phyloP scores from a whole-genome alignment of 1,139 yeast genomes.

The Diutina pseudorugosa region DNA sequence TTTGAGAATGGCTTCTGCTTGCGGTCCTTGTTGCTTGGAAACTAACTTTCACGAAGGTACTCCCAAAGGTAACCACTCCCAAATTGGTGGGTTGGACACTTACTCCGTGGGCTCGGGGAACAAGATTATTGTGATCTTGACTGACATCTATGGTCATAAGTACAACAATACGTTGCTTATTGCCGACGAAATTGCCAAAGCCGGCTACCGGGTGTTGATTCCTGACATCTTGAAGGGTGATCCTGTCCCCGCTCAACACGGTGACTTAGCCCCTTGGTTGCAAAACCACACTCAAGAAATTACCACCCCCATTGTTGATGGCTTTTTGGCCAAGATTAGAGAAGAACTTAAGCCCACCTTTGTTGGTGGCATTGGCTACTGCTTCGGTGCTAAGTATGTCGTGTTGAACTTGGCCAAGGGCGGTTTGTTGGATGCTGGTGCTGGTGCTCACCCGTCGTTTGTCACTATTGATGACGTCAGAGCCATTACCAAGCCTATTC shows the following conservation, averaged over 20 bases:
- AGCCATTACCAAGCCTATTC: conserved; percentile 40
- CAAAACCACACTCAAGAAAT: conserved; percentile 36
- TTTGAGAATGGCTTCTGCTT: conserved; percentile 42
- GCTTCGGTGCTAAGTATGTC: conserved; percentile 71
- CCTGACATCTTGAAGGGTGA: conserved; percentile 68
- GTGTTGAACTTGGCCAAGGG: conserved; percentile 37
- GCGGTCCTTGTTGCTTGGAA: conserved; percentile 18
- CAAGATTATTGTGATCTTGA: conserved; percentile 37
- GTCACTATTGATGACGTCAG: conserved; percentile 53
- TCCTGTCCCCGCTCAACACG: conserved; percentile 13
- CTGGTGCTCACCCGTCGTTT: conserved; percentile 73
- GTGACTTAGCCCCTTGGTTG: conserved; percentile 38
- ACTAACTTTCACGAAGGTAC: conserved; percentile 33
- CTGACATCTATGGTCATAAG: conserved; percentile 60
- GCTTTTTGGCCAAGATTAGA: conserved; percentile 31
- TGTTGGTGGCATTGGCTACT: conserved; percentile 60
- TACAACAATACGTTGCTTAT: conserved; percentile 44
- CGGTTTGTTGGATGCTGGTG: conserved; percentile 47
- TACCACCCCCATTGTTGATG: conserved; percentile 26
- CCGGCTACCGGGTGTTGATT: conserved; percentile 44
- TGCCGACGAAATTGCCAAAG: conserved; percentile 58
- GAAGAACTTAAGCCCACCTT: conserved; percentile 36
- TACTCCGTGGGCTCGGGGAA: conserved; percentile 42
- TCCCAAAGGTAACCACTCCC: conserved; percentile 30
- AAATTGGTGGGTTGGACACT: conserved; percentile 35